Evolutionary conservation across 192 early-diverging fungal genomes (phyloP).

Genomic region (Backusella australiensis): DNA sequence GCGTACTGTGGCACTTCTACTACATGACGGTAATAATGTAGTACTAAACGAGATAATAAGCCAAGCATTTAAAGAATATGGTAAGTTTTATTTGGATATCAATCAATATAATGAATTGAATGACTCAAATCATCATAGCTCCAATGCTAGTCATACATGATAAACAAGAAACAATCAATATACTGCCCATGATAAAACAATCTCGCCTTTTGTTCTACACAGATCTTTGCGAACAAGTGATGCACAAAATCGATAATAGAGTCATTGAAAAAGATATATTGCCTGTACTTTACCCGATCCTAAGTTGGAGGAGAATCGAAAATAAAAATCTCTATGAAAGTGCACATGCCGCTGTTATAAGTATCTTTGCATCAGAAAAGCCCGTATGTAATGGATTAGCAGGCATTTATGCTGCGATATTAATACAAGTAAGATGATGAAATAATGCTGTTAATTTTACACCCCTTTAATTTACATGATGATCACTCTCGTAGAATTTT

Average conservation of each 20-base stretch:
- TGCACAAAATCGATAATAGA: slow-evolving; percentile 39
- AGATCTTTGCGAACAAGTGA: slow-evolving; percentile 44
- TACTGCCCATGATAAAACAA: slow-evolving; percentile 29
- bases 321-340: slow-evolving; percentile 46
- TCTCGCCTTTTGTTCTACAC: slow-evolving; percentile 42
- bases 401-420: slow-evolving; percentile 42
- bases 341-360: slow-evolving; percentile 44
- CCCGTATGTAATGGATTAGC: slow-evolving; percentile 40
- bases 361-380: slow-evolving; percentile 45
- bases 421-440: slow-evolving; percentile 35
- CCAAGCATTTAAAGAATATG: slow-evolving; percentile 16
- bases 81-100: not conserved
- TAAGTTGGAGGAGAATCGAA: slow-evolving; percentile 28
- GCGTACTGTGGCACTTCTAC: slow-evolving; percentile 36
- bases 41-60: slow-evolving; percentile 14
- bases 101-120: not conserved
- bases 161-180: not conserved
- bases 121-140: not conserved
- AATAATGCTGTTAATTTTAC: not conserved
- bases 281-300: slow-evolving; percentile 39
- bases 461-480: not conserved
- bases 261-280: slow-evolving; percentile 44
- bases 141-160: not conserved
- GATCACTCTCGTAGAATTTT: slow-evolving; percentile 33
- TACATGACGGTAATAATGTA: slow-evolving; percentile 2